phyloP scores from a whole-genome alignment of 108 stramenopile species.

The Cyclotella distinguenda region DNA sequence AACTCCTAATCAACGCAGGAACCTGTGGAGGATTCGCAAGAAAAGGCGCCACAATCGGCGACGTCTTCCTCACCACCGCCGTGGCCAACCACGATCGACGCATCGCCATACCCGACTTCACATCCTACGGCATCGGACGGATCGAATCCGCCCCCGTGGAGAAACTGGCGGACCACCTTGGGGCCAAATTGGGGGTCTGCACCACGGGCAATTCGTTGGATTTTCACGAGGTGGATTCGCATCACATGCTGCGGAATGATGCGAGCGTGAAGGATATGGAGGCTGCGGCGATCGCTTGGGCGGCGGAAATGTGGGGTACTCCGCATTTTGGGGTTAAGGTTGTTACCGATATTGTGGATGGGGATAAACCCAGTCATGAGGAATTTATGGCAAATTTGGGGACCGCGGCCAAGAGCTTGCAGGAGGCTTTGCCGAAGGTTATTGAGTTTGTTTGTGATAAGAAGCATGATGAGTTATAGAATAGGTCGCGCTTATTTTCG shows the following conservation, averaged over 20 bases:
- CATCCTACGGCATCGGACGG: conserved; percentile 80
- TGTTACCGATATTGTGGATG: conserved; percentile 96
- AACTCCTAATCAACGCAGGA: conserved; percentile 92
- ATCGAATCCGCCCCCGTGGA: conserved; percentile 52
- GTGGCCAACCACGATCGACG: conserved; percentile 96
- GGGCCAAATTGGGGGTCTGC: conserved; percentile 84
- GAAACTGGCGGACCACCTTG: conserved; percentile 51
- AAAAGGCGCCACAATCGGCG: conserved; percentile 90
- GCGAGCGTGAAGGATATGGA: conserved; percentile 98
- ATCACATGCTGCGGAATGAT: conserved; percentile 78
- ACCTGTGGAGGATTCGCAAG: conserved; percentile 94
- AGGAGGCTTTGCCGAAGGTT: conserved; percentile 85
- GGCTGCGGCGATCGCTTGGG: conserved; percentile 94
- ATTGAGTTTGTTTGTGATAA: conserved; percentile 82
- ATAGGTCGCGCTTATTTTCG: too few species aligned
- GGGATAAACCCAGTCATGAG: conserved; percentile 83
- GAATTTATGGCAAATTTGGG: conserved; percentile 94
- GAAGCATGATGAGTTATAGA: conserved; percentile 58
- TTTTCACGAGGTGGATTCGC: conserved; percentile 73
- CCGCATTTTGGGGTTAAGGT: conserved; percentile 96
- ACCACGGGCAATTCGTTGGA: conserved; percentile 94
- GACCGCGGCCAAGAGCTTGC: conserved; percentile 86
- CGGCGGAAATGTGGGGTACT: conserved; percentile 63
- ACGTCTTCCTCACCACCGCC: conserved; percentile 86
- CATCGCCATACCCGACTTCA: conserved; percentile 94